A percentile compares a stretch with the other conserved stretches of the same genome.
Conservation (phyloP, 331 rosid species). For the Malus hybrid region DNA sequence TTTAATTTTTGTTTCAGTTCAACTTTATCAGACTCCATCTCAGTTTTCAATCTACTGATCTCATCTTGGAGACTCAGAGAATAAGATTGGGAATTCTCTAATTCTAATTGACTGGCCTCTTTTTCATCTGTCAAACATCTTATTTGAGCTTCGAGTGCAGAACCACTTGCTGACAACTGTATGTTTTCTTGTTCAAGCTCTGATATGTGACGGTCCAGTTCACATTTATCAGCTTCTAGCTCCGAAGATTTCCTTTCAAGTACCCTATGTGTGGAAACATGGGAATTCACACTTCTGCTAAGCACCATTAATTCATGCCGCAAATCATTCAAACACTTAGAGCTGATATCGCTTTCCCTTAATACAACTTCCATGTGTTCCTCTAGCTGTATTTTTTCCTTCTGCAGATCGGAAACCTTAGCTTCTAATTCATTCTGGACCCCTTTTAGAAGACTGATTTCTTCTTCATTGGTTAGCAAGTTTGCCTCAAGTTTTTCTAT, state of each 20-base stretch:
- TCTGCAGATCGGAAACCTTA: constrained; percentile 45
- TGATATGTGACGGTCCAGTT: constrained; percentile 37
- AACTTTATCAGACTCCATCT: constrained; percentile 18
- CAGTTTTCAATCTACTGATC: constrained; percentile 31
- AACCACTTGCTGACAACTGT: constrained; percentile 30
- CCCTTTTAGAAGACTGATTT: constrained; percentile 37
- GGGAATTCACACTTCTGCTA: constrained; percentile 30
- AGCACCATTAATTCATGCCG: constrained; percentile 38
- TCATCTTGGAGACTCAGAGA: constrained; percentile 41
- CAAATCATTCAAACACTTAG: constrained; percentile 37
- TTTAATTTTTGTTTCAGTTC: constrained; percentile 35
- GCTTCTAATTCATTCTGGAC: constrained; percentile 38
- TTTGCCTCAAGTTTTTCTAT: constrained; percentile 47
- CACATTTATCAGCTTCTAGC: constrained; percentile 36
- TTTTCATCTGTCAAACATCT: constrained; percentile 34
- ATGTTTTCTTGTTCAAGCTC: constrained; percentile 47
- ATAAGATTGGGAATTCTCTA: constrained; percentile 41
- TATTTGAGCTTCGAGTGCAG: constrained; percentile 55
- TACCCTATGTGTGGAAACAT: constrained; percentile 35
- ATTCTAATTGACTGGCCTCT: constrained; percentile 40
- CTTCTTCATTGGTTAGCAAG: constrained; percentile 56
- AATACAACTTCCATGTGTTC: constrained; percentile 43
- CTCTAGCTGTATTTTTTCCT: constrained; percentile 48
- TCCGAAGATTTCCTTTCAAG: constrained; percentile 37
- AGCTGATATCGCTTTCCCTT: constrained; percentile 42